Conservation (phyloP, 1,139 yeast species). For the Fermentozyma sake region DNA sequence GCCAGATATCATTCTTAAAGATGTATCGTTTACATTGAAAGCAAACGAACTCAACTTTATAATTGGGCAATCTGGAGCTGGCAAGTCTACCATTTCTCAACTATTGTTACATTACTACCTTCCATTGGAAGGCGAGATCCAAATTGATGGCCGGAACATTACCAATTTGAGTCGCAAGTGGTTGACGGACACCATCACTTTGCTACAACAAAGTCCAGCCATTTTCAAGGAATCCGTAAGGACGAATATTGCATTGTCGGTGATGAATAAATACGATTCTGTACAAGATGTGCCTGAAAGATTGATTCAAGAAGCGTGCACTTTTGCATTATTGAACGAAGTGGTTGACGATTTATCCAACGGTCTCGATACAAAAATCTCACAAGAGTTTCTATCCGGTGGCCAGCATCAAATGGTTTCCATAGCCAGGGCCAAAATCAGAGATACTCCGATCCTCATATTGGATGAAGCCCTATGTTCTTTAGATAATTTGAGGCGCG, state of each 20-base stretch:
- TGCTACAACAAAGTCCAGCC: conserved; percentile 67
- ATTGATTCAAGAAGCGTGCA: conserved; percentile 42
- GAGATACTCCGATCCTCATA: conserved; percentile 69
- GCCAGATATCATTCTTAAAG: conserved; percentile 40
- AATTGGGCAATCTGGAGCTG: conserved; percentile 87
- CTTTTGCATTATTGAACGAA: conserved; percentile 47
- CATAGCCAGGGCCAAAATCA: conserved; percentile 72
- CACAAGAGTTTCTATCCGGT: conserved; percentile 66
- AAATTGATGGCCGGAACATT: conserved; percentile 51
- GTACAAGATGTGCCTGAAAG: conserved; percentile 19
- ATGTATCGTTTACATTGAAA: conserved; percentile 42
- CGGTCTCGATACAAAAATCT: conserved; percentile 52
- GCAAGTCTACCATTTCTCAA: conserved; percentile 77
- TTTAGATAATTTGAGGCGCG: conserved; percentile 52
- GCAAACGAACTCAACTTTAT: conserved; percentile 53
- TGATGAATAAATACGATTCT: conserved; percentile 17
- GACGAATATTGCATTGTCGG: conserved; percentile 59
- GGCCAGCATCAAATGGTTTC: conserved; percentile 86
- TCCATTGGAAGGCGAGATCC: conserved; percentile 44
- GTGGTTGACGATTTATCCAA: conserved; percentile 44
- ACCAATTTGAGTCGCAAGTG: conserved; percentile 41
- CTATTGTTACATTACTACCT: conserved; percentile 58
- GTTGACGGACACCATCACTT: conserved; percentile 60
- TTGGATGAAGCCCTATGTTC: conserved; percentile 88
- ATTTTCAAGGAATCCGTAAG: conserved; percentile 60